A percentile compares a stretch with the other conserved stretches of the same genome.
Evolutionary conservation across 768 basidiomycete genomes (phyloP).

Genomic region (Lentinula edodes): DNA sequence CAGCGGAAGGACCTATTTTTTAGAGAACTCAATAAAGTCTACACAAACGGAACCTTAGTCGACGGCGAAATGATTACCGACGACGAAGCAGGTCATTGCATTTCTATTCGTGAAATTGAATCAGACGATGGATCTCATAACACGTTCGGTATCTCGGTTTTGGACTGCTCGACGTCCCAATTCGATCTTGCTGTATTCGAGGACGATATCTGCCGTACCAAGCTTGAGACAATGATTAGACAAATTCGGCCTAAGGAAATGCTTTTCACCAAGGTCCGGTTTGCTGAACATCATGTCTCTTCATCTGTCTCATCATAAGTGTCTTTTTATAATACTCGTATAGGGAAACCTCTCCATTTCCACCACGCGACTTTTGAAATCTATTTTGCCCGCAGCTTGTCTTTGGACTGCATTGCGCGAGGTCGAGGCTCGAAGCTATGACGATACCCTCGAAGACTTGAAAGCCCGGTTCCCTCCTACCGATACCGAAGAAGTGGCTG

Average conservation of each 20-base stretch:
- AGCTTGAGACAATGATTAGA: slow-evolving; percentile 87
- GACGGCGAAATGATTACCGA: slow-evolving; percentile 85
- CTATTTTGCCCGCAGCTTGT: slow-evolving; percentile 72
- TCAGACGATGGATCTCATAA: slow-evolving; percentile 37
- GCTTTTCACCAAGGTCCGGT: slow-evolving; percentile 77
- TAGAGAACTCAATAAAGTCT: slow-evolving; percentile 90
- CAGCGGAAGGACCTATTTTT: background rate
- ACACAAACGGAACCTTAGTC: slow-evolving; percentile 93
- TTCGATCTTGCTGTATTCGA: slow-evolving; percentile 88
- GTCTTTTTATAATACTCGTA: background rate
- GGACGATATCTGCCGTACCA: slow-evolving; percentile 90
- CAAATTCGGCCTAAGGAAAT: slow-evolving; percentile 89
- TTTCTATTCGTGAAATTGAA: slow-evolving; percentile 73
- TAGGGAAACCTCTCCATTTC: slow-evolving; percentile 84
- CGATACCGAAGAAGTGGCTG: slow-evolving; percentile 32
- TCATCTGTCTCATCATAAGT: background rate
- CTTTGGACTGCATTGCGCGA: slow-evolving; percentile 85
- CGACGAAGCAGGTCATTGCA: slow-evolving; percentile 93
- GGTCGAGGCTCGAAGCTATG: slow-evolving; percentile 77
- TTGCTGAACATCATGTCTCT: background rate
- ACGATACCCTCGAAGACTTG: slow-evolving; percentile 64
- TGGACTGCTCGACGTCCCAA: slow-evolving; percentile 94
- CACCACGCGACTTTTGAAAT: slow-evolving; percentile 78
- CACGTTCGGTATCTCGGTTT: slow-evolving; percentile 81
- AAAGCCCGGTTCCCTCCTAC: slow-evolving; percentile 54